Evolutionary conservation across 305 asterid genomes (phyloP).

Genomic region (Solanum chacoense): DNA sequence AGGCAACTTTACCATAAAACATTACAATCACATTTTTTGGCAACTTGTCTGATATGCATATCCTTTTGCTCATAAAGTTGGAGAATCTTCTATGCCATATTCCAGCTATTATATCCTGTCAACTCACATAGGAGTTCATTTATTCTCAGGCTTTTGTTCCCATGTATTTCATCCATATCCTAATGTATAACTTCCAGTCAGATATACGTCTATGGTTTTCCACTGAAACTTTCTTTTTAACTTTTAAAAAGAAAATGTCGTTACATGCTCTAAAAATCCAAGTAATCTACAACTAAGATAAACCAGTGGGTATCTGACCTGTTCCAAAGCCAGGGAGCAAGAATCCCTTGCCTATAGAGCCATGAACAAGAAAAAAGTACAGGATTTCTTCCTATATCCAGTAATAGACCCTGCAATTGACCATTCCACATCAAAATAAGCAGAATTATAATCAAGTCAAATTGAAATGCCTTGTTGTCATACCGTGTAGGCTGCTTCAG

Average conservation of each 20-base stretch:
- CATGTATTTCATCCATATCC: not conserved
- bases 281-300: not conserved
- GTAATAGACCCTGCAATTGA: constrained; percentile 19
- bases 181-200: not conserved
- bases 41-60: not conserved
- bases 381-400: constrained; percentile 25
- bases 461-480: not conserved
- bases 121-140: not conserved
- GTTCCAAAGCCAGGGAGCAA: constrained; percentile 18
- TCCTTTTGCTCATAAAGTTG: not conserved
- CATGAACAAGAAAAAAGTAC: constrained; percentile 16
- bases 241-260: not conserved
- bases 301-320: constrained; percentile 9
- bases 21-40: not conserved
- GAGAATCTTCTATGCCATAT: not conserved
- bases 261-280: not conserved
- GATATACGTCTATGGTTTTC: not conserved
- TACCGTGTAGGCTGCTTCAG: constrained; percentile 30
- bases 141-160: not conserved
- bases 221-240: not conserved
- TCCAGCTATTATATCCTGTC: not conserved
- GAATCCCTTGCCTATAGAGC: constrained; percentile 22
- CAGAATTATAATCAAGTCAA: not conserved
- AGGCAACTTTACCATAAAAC: not conserved
- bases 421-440: not conserved